Evolutionary conservation across 1,284 basidiomycete species (phyloP).

Genomic region (Phellinidium pouzarii): DNA sequence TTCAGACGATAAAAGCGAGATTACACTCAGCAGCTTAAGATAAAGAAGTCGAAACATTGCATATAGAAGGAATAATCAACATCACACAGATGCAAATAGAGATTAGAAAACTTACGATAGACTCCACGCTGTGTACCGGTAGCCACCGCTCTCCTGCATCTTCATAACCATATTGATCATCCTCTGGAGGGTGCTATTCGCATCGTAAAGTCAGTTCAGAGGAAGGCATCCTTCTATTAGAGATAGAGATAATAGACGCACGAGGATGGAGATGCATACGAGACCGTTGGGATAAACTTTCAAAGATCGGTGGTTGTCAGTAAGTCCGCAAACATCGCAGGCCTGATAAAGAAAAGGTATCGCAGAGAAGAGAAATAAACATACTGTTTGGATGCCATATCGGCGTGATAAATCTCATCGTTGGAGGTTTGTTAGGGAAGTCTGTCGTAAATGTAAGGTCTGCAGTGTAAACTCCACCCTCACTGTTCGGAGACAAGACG

Average conservation of each 20-base stretch:
- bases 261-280: constrained; percentile 95
- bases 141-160: constrained; percentile 97
- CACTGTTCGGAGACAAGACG: constrained; percentile 42
- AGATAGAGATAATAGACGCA: constrained; percentile 33
- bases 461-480: constrained; percentile 91
- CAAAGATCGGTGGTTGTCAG: background rate
- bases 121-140: constrained; percentile 95
- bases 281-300: constrained; percentile 87
- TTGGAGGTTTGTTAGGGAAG: constrained; percentile 89
- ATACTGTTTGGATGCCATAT: constrained; percentile 99
- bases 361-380: constrained; percentile 23
- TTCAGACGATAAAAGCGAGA: constrained; percentile 90
- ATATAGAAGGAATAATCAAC: background rate
- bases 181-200: constrained; percentile 84
- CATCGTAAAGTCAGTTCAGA: constrained; percentile 14
- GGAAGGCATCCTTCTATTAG: background rate
- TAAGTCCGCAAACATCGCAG: constrained; percentile 1
- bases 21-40: constrained; percentile 88
- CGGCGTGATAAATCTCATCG: constrained; percentile 90
- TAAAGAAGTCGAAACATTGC: constrained; percentile 14
- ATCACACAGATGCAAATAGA: constrained; percentile 13
- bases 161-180: constrained; percentile 98
- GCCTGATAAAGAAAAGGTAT: constrained; percentile 12
- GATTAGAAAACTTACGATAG: constrained; percentile 71
- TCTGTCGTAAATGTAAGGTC: constrained; percentile 83